These are phyloP conservation scores for Trametes maxima DNA, from an alignment of 768 basidiomycete genomes.

Conservation along the genomic window DNA sequence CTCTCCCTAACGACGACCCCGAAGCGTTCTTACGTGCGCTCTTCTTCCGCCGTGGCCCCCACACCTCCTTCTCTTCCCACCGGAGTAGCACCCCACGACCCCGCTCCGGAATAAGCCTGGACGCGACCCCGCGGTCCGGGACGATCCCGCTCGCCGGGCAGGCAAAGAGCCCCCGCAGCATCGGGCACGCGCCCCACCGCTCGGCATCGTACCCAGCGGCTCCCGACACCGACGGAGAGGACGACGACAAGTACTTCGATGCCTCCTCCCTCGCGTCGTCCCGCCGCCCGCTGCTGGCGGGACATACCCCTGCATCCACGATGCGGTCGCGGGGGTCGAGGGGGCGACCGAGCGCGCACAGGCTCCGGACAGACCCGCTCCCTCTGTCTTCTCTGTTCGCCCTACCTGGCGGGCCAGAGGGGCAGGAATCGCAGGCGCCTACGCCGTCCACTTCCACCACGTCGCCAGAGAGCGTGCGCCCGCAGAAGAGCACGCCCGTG, in stretches of 20 bases:
- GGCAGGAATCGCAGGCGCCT: neutral
- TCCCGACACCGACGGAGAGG: conserved; percentile 21
- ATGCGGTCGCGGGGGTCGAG: conserved; percentile 24
- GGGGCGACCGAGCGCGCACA: conserved; percentile 14
- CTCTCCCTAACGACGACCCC: conserved; percentile 9
- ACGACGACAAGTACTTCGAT: conserved; percentile 27
- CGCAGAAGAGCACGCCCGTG: conserved; percentile 8
- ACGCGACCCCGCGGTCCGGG: conserved; percentile 22
- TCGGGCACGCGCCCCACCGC: conserved; percentile 17
- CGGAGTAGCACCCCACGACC: conserved; percentile 14
- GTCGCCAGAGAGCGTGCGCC: conserved; percentile 18
- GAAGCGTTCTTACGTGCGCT: conserved; percentile 27
- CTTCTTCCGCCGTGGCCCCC: conserved; percentile 29
- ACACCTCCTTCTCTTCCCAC: conserved; percentile 11
- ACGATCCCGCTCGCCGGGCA: conserved; percentile 6
- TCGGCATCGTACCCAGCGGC: conserved; percentile 21
- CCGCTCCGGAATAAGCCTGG: conserved; percentile 21
- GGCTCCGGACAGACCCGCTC: conserved; percentile 23
- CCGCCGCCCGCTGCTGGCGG: conserved; percentile 22
- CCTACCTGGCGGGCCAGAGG: neutral
- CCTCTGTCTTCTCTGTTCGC: conserved; percentile 17
- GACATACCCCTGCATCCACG: conserved; percentile 24
- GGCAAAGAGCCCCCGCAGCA: conserved; percentile 1
- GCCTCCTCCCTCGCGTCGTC: conserved; percentile 29
- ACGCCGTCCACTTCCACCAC: neutral